Percentiles rank a stretch among this genome's conserved stretches.
phyloP scores from a whole-genome alignment of 257 asterid species.

The Scutellaria minor region DNA sequence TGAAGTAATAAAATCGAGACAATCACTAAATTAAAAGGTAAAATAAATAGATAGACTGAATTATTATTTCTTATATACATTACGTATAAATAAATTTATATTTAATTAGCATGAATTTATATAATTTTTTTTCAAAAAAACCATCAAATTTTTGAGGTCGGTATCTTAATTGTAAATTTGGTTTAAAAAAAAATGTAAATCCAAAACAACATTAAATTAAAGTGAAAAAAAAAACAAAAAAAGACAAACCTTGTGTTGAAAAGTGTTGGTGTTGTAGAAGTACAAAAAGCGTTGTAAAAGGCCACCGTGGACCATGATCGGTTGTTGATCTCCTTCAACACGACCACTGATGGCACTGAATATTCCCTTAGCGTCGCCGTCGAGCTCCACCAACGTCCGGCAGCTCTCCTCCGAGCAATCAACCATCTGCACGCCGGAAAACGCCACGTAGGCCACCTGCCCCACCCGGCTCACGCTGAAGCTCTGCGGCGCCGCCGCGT shows the following conservation, averaged over 20 bases:
- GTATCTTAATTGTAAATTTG: no score
- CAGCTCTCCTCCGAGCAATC: constrained; percentile 50
- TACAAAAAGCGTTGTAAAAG: constrained; percentile 58
- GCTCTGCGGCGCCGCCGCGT: constrained; percentile 45
- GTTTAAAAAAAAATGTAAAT: neutral
- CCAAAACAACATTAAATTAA: neutral
- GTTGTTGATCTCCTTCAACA: constrained; percentile 31
- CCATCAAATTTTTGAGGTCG: no score
- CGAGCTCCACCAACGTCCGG: constrained; percentile 56
- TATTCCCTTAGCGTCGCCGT: constrained; percentile 36
- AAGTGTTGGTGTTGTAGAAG: constrained; percentile 40
- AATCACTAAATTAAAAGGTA: no score
- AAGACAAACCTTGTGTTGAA: constrained; percentile 61
- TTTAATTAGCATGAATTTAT: no score
- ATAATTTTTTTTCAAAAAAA: no score
- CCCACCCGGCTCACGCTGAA: constrained; percentile 50
- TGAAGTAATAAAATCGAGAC: no score
- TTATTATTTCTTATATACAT: no score
- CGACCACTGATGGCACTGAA: constrained; percentile 46
- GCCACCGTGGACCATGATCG: constrained; percentile 68
- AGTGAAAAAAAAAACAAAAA: neutral
- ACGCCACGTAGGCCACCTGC: constrained; percentile 62
- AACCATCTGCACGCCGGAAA: constrained; percentile 64
- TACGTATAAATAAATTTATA: no score
- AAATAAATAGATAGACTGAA: no score